Conservation (phyloP, 257 asterid genomes). For the Prunella vulgaris region DNA sequence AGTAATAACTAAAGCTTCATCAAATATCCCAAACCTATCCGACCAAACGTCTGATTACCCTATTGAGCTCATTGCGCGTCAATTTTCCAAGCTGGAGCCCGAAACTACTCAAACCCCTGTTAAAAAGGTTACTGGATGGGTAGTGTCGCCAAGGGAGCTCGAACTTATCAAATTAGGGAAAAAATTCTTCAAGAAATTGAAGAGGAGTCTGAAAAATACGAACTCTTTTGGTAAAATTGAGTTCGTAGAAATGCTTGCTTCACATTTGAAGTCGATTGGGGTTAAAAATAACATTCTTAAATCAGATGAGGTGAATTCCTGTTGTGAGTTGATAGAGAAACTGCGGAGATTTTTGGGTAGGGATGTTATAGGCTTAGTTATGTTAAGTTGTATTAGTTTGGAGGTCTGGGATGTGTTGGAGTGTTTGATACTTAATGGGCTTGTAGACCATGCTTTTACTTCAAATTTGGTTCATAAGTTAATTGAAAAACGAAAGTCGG, state of each 20-base stretch:
- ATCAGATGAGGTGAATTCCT: slow-evolving; percentile 33
- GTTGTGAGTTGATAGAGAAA: slow-evolving; percentile 42
- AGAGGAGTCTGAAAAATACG: slow-evolving; percentile 42
- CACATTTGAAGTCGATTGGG: slow-evolving; percentile 28
- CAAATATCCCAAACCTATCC: slow-evolving; percentile 17
- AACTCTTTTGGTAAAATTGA: slow-evolving; percentile 39
- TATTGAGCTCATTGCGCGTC: slow-evolving; percentile 48
- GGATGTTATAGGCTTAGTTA: slow-evolving; percentile 52
- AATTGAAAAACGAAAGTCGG: slow-evolving; percentile 51
- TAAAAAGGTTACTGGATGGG: slow-evolving; percentile 49
- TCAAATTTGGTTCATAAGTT: slow-evolving; percentile 46
- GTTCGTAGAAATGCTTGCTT: slow-evolving; percentile 37
- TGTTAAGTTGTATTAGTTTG: slow-evolving; percentile 58
- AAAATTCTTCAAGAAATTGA: slow-evolving; percentile 36
- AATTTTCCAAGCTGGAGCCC: slow-evolving; percentile 42
- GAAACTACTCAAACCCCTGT: slow-evolving; percentile 31
- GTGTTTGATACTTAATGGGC: slow-evolving; percentile 50
- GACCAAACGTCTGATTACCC: slow-evolving; percentile 41
- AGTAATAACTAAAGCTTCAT: slow-evolving; percentile 58
- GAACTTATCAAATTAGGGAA: slow-evolving; percentile 43
- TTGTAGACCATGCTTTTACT: slow-evolving; percentile 39
- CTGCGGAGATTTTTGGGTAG: slow-evolving; percentile 48
- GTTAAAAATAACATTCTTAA: not conserved
- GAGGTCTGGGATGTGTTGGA: slow-evolving; percentile 64
- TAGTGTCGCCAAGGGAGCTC: slow-evolving; percentile 39